Base-by-base conservation (phyloP, 164 flowering plant genomes). In the Santalum album region DNA sequence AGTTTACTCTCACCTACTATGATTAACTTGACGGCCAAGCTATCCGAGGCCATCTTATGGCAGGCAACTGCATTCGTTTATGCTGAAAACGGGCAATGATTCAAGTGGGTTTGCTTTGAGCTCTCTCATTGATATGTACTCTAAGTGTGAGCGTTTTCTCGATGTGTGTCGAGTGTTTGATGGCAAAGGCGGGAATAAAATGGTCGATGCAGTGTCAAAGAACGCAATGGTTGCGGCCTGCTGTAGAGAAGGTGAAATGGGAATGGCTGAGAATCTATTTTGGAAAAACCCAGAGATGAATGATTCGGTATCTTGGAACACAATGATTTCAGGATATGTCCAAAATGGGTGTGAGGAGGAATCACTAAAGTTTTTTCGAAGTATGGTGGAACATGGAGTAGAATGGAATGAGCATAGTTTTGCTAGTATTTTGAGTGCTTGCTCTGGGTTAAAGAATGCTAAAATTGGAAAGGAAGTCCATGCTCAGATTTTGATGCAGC, bases 211-310 rank as follows among this genome's bases (percentile, higher is more conserved):
- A 61, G 80, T 85, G 48, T 72, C 82, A 9, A 78, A 68, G 77
- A 90, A 87, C 67, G 86, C 87, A 14, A 71, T 85, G 78, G 55
- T 87, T 32, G 98, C 96, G 2, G 91, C 96, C 55, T 82, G 79
- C 69, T 87, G 82, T 60, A 78, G 96, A 59, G 75, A 73, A 64
- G 91, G 90, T 3, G 64, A 83, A n/a, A 25, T 90, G 65, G 77
- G 76, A 15, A 54, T 72, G 75, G 96, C 83, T 20, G n/a, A 32
- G 35, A 53, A 78, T 36, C 38, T 82, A 2, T 90, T 90, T 53
- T 64, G 68, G 77, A 62, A 47, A 24, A 47, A 56, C 16, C 60
- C 65, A 0, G 84, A 75, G 65, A 50, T 75, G 43, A 80, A 76
- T 60, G 91, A 87, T 68, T 26, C 61, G 0, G 82, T 79, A 1